Percentiles rank a stretch among this genome's conserved stretches.
Evolutionary conservation across 2,329 filamentous ascomycete genomes (phyloP).

Genomic region (Apiospora pterosperma): DNA sequence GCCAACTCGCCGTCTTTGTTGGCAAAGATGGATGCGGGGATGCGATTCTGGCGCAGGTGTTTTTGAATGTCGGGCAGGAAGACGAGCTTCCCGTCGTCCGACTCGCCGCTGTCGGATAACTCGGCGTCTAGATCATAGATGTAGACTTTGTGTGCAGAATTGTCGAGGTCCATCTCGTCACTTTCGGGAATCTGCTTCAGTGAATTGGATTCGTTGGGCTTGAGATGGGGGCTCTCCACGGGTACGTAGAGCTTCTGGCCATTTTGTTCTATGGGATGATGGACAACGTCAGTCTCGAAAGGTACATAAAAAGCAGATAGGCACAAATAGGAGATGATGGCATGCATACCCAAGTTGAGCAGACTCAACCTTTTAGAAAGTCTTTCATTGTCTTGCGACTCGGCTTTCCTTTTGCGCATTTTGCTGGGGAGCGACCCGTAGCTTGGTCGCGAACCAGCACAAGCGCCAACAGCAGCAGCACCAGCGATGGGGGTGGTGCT

Average conservation of each 20-base stretch:
- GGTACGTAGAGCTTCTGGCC: conserved; percentile 64
- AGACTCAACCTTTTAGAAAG: conserved; percentile 81
- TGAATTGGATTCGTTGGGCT: conserved; percentile 16
- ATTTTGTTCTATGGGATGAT: conserved; percentile 48
- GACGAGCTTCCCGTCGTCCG: conserved; percentile 59
- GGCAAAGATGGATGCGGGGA: conserved; percentile 62
- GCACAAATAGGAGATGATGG: conserved; percentile 10
- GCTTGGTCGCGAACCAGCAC: not conserved
- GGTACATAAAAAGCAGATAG: conserved; percentile 5
- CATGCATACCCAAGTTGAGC: conserved; percentile 73
- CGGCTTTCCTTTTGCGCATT: conserved; percentile 59
- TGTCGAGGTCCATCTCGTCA: conserved; percentile 72
- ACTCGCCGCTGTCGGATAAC: conserved; percentile 58
- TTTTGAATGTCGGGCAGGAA: conserved; percentile 86
- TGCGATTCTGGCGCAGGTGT: conserved; percentile 65
- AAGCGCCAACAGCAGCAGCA: not conserved
- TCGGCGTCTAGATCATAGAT: conserved; percentile 89
- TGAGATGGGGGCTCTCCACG: conserved; percentile 46
- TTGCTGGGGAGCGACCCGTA: conserved; percentile 8
- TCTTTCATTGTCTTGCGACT: conserved; percentile 62
- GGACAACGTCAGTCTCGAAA: conserved; percentile 4
- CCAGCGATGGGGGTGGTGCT: not conserved
- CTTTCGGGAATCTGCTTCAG: conserved; percentile 12
- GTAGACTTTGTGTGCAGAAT: conserved; percentile 83
- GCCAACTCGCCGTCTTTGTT: conserved; percentile 52